These are phyloP conservation scores for Mycena capillaripes DNA, from an alignment of 768 basidiomycete species.

Conservation along the genomic window DNA sequence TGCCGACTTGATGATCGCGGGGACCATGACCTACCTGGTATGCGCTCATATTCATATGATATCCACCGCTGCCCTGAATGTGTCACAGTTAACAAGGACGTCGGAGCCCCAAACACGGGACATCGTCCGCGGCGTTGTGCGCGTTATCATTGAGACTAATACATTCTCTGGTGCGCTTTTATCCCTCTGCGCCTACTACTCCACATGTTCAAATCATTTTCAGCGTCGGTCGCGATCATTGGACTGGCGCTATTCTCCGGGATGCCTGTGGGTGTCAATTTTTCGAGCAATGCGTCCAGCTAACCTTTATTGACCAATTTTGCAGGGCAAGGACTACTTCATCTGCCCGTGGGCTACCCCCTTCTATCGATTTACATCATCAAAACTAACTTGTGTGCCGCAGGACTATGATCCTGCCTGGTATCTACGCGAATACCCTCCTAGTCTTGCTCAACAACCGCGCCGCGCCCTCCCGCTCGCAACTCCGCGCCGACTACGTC, in stretches of 20 bases:
- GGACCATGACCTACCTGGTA: slow-evolving; percentile 39
- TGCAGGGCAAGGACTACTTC: slow-evolving; percentile 23
- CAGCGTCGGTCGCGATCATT: slow-evolving; percentile 30
- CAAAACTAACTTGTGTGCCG: not conserved
- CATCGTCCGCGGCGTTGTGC: slow-evolving; percentile 38
- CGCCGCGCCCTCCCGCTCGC: slow-evolving; percentile 24
- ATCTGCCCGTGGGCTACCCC: slow-evolving; percentile 26
- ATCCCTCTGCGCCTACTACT: not conserved
- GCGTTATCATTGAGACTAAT: slow-evolving; percentile 43
- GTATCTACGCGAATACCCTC: slow-evolving; percentile 42
- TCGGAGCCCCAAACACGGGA: slow-evolving; percentile 19
- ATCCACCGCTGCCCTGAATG: not conserved
- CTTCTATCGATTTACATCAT: too few relatives aligned
- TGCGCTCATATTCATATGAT: not conserved
- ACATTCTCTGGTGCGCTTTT: slow-evolving; percentile 22
- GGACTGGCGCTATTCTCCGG: slow-evolving; percentile 30
- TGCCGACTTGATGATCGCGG: slow-evolving; percentile 40
- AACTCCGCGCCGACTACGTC: not conserved
- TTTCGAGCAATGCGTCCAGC: too few relatives aligned
- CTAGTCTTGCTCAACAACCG: slow-evolving; percentile 44
- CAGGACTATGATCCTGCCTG: slow-evolving; percentile 38
- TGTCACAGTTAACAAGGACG: not conserved
- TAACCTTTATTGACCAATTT: not conserved
- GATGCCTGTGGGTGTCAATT: slow-evolving; percentile 6
- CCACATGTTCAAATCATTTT: not conserved